Conservation (phyloP, 2,329 filamentous ascomycete genomes). For the Alternaria incomplexa region DNA sequence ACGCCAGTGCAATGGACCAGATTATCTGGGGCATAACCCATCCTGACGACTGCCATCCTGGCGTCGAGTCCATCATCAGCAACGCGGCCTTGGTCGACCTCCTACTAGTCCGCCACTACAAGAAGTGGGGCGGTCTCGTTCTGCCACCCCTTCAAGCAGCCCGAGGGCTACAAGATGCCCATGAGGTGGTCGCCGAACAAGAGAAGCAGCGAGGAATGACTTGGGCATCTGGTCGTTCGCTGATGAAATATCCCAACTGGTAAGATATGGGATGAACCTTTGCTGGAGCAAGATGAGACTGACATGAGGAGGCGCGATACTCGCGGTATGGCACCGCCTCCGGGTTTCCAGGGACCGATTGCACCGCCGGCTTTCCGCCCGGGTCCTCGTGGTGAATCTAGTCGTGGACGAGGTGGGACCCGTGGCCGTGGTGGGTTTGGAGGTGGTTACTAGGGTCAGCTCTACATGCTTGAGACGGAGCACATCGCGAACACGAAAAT, state of each 20-base stretch:
- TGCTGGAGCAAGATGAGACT: not conserved
- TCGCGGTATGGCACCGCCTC: not conserved
- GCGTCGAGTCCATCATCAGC: not conserved
- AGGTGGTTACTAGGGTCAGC: not conserved
- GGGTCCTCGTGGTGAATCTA: not conserved
- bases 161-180: not conserved
- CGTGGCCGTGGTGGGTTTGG: not conserved
- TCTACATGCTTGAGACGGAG: not conserved
- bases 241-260: constrained; percentile 13
- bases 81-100: constrained; percentile 8
- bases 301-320: not conserved
- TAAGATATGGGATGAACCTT: not conserved
- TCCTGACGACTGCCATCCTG: constrained; percentile 1
- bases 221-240: not conserved
- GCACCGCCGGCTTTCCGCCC: not conserved
- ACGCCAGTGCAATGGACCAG: constrained; percentile 8
- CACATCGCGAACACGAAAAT: not conserved
- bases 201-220: not conserved
- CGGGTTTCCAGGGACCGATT: fast-evolving
- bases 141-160: constrained; percentile 10
- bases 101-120: constrained; percentile 15
- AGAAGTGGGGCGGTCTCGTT: constrained; percentile 14
- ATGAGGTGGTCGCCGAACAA: not conserved
- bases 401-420: not conserved
- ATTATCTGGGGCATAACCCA: constrained; percentile 11